These are phyloP conservation scores for Candida michaelii DNA, from an alignment of 805 yeast genomes.

Conservation along the genomic window DNA sequence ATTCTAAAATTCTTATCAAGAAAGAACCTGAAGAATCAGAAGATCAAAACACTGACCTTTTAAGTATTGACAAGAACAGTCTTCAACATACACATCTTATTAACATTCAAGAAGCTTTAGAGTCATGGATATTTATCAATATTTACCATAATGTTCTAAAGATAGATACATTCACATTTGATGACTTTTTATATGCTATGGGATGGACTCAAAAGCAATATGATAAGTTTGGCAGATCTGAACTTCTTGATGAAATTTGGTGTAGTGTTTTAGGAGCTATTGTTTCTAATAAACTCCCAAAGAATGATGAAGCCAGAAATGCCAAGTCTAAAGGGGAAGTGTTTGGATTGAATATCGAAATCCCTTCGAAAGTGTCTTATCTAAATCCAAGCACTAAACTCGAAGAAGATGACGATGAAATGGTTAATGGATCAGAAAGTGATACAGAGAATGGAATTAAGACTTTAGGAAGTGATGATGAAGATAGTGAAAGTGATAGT, in stretches of 20 bases:
- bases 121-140: constrained; percentile 74
- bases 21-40: background rate
- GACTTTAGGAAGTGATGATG: constrained; percentile 19
- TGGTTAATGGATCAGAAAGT: constrained; percentile 21
- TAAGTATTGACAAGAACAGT: constrained; percentile 13
- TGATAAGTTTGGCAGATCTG: constrained; percentile 46
- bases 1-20: background rate
- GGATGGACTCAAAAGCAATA: constrained; percentile 42
- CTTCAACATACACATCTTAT: constrained; percentile 14
- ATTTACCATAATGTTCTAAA: constrained; percentile 62
- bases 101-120: constrained; percentile 50
- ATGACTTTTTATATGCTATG: constrained; percentile 65
- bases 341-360: constrained; percentile 30
- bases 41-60: constrained; percentile 7
- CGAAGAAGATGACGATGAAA: constrained; percentile 16
- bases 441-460: constrained; percentile 20
- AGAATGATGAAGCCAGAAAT: constrained; percentile 26
- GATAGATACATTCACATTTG: constrained; percentile 77
- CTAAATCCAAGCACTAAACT: constrained; percentile 13
- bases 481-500: constrained; percentile 22
- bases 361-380: constrained; percentile 32
- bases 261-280: constrained; percentile 61
- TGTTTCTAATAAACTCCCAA: constrained; percentile 40
- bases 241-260: constrained; percentile 63
- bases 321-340: constrained; percentile 34